phyloP scores from a whole-genome alignment of 495 filamentous ascomycete species.

The Parathielavia hyrcaniae region DNA sequence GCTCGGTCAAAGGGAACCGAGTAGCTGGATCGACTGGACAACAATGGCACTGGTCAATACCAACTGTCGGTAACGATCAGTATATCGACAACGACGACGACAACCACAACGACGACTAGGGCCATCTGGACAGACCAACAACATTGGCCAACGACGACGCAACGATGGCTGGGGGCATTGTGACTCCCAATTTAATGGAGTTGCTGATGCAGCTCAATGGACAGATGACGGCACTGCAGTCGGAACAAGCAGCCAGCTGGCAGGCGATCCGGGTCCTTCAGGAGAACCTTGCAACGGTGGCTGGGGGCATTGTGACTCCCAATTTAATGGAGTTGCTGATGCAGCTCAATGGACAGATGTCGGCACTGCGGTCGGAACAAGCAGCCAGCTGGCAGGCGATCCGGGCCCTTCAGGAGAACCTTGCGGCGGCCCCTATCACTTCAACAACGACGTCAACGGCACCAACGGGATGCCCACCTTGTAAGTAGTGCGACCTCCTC shows the following conservation, averaged over 20 bases:
- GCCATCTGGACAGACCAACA: background rate
- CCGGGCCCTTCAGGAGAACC: background rate
- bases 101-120: background rate
- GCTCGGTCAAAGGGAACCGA: background rate
- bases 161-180: background rate
- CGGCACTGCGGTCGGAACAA: background rate
- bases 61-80: background rate
- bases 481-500: conserved; percentile 11
- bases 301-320: background rate
- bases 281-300: background rate
- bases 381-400: background rate
- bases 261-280: background rate
- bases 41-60: background rate
- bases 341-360: background rate
- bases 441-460: background rate
- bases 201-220: background rate
- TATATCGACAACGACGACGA: background rate
- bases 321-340: background rate
- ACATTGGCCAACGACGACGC: background rate
- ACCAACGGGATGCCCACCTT: background rate
- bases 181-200: background rate
- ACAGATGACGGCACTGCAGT: background rate
- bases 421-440: background rate
- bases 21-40: background rate
- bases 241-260: background rate